Evolutionary conservation across 768 basidiomycete genomes (phyloP), one percentile per base, ranked within the genome.

Genomic region (Tulasnella sp.): DNA sequence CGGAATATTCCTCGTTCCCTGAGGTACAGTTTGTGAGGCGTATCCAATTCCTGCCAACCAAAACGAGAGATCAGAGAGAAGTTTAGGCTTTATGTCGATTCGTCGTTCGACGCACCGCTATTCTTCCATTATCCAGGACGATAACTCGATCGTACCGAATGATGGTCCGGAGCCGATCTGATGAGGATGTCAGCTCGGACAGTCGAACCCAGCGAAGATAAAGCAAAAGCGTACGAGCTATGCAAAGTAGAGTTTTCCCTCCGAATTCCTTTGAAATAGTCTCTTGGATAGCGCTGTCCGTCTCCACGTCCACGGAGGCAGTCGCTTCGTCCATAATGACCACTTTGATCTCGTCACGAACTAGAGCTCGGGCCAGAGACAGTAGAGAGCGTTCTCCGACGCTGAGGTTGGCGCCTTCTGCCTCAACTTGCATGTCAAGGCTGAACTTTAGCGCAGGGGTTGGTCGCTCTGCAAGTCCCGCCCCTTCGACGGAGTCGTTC

Each of bases 41-140:
- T 83, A 76, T 85, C 85, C 74, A 85, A 83, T 78, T 86, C 85
- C 81, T 82, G 47, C n/a, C 26, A 22, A 71, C 19, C n/a, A 16
- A n/a, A 26, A 3, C 12, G 5, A 69, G 11, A 37, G 68, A 69
- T 76, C 74, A 26, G 70, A 75, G 17, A 72, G 76, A 29, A 72
- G 39, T 9, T 63, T 12, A 29, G 63, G 2, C 34, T 32, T 35
- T 8, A 64, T 19, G 8, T 4, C 62, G 39, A n/a, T n/a, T n/a
- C n/a, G 65, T 42, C 63, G 44, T 2, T n/a, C n/a, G n/a, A 76
- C 78, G 71, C 72, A 78, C 77, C 62, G 76, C 82, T 3, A 82
- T 80, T 11, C 75, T 80, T 5, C 87, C 87, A 75, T 89, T 87
- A 69, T 86, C 86, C 87, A 90, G 78, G 79, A 82, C 77, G 78